Conservation (phyloP, 495 filamentous ascomycete genomes). For the Xanthoparmelia taractica region DNA sequence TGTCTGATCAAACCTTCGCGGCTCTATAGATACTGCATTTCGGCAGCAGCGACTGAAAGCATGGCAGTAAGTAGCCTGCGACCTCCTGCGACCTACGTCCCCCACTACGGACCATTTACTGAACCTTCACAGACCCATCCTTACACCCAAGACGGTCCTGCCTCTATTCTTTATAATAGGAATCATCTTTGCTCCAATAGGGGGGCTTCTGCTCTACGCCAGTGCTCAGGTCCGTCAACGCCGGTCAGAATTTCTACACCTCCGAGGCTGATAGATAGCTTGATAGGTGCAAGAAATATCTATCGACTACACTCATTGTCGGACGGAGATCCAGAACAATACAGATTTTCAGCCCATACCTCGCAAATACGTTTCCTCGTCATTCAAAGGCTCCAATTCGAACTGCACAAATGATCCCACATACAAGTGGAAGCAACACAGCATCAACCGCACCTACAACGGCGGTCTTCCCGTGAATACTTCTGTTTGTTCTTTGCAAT, state of each 20-base stretch:
- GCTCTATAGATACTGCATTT: constrained; percentile 70
- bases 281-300: constrained; percentile 77
- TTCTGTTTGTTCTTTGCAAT: constrained; percentile 57
- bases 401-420: constrained; percentile 17
- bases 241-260: not conserved
- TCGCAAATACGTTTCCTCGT: constrained; percentile 46
- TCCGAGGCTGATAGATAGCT: constrained; percentile 13
- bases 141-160: constrained; percentile 86
- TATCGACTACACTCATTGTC: constrained; percentile 84
- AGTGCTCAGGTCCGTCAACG: constrained; percentile 54
- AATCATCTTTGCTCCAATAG: constrained; percentile 80
- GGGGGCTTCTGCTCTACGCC: constrained; percentile 75
- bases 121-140: constrained; percentile 59
- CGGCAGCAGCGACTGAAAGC: constrained; percentile 87
- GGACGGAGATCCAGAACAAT: constrained; percentile 39
- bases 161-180: constrained; percentile 84
- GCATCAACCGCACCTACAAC: constrained; percentile 13
- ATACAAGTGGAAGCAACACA: constrained; percentile 36
- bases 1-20: constrained; percentile 1
- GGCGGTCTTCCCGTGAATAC: constrained; percentile 15
- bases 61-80: constrained; percentile 65
- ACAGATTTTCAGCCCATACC: constrained; percentile 40
- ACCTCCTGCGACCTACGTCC: not conserved
- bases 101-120: constrained; percentile 1
- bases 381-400: constrained; percentile 52